Evolutionary conservation across 306 rosid species (phyloP).

Genomic region (Cajanus cajan): DNA sequence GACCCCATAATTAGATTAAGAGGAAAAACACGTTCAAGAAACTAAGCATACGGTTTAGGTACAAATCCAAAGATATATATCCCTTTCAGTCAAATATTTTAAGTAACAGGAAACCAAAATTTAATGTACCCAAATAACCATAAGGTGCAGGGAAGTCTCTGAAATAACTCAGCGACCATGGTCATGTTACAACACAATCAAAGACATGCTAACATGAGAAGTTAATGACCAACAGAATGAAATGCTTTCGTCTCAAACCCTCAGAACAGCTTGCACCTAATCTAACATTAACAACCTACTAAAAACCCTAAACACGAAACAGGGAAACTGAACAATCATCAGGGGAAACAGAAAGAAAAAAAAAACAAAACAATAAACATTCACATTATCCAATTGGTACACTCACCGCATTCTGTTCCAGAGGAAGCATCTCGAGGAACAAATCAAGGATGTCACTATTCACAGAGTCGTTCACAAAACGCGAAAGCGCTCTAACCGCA

Average conservation of each 20-base stretch:
- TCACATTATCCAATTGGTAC: conserved; percentile 18
- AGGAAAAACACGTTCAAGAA: background rate
- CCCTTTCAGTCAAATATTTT: background rate
- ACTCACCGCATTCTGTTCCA: conserved; percentile 79
- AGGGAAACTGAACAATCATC: background rate
- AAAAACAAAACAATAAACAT: too few relatives aligned
- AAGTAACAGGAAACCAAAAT: background rate
- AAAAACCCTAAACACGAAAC: background rate
- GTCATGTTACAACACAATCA: background rate
- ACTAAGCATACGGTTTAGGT: background rate
- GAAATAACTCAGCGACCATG: background rate
- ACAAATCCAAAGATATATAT: background rate
- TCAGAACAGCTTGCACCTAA: background rate
- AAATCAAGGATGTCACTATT: conserved; percentile 80
- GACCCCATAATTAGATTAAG: background rate
- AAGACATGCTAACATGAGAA: background rate
- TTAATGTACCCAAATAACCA: background rate
- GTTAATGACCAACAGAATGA: background rate
- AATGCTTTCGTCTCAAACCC: background rate
- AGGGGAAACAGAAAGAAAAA: background rate
- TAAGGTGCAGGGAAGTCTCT: background rate
- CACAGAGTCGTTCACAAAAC: conserved; percentile 78
- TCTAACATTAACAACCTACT: background rate
- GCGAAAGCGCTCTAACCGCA: conserved; percentile 93
- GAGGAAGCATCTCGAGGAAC: conserved; percentile 67